Base-by-base conservation (phyloP, 768 basidiomycete genomes). In the Leccinum boreale region DNA sequence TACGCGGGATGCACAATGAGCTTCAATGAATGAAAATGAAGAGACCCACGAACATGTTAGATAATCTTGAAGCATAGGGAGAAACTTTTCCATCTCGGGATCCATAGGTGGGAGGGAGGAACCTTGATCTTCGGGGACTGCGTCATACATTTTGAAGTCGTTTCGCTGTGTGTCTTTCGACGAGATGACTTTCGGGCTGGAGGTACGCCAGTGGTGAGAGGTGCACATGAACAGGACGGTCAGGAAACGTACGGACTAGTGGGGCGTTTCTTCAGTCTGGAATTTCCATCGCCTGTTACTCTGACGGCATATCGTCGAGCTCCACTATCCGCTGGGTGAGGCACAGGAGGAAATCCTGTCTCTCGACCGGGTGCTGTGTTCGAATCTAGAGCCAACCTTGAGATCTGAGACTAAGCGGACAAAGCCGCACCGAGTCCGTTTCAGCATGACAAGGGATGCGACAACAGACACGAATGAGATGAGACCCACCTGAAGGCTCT, bases 41-140 rank as follows among this genome's bases (percentile, higher is more conserved):
- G 28, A 5, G 31, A 23, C 9, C 9, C 5, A 70, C 82, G 45
- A 59, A 89, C 90, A 59, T 73, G 85, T 52, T 85, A 78, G 35
- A 70, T 92, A 92, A 59, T 90, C 87, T 57, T 84, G 81, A n/a
- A 92, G 72, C 77, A 92, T 77, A 0, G 90, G 86, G 47, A 89
- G 58, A 65, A 92, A 91, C 55, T 88, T 89, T 55, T 86, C 89
- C 76, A 92, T 82, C 63, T 91, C 88, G 5, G 77, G 66, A 61
- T 85, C 86, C 5, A 76, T 56, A 35, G 70, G 65, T 11, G 73
- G 70, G 3, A 71, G 54, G 5, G 64, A 46, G 19, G 67, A 44
- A 8, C 70, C 70, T 44, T 73, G 70, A 10, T 73, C 62, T 39
- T 79, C 73, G 3, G 74, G 83, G 11, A 92, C 76, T 0, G 89